Percentiles rank a stretch among this genome's conserved stretches.
Evolutionary conservation across 2,329 filamentous ascomycete species (phyloP).

Genomic region (Dactylellina haptotyla): DNA sequence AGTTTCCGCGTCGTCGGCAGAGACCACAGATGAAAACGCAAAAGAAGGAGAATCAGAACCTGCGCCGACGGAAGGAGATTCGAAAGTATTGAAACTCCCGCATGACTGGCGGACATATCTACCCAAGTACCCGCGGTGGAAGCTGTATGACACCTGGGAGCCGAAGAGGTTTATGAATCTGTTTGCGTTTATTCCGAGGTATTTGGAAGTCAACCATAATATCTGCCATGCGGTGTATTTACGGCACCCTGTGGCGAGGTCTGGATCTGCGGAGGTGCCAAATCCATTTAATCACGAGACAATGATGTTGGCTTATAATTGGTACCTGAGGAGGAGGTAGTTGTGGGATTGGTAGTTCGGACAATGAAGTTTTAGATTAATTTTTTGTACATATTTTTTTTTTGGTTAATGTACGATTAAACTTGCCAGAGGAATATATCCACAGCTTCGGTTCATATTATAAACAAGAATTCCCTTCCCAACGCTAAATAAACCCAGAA

Average conservation of each 20-base stretch:
- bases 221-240: constrained; percentile 96
- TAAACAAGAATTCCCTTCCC: no score
- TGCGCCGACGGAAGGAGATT: background rate
- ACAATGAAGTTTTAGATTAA: background rate
- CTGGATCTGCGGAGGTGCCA: constrained; percentile 69
- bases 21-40: constrained; percentile 33
- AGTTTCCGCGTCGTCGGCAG: constrained; percentile 36
- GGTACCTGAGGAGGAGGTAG: constrained; percentile 87
- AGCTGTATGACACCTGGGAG: constrained; percentile 87
- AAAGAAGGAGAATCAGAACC: constrained; percentile 9
- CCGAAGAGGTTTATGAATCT: constrained; percentile 87
- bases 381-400: background rate
- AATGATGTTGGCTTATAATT: constrained; percentile 87
- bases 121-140: constrained; percentile 56
- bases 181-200: constrained; percentile 93
- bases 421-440: background rate
- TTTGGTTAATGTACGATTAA: background rate
- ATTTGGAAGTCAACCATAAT: constrained; percentile 97
- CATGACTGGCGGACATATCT: constrained; percentile 35
- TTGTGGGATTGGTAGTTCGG: background rate
- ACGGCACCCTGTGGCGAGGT: constrained; percentile 88
- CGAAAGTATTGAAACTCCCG: constrained; percentile 19
- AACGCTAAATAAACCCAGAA: no score
- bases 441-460: background rate
- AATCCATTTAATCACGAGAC: constrained; percentile 64